Evolutionary conservation across 164 flowering plant species (phyloP), one percentile per base, ranked within the genome.

Genomic region (Vitis labrusca): DNA sequence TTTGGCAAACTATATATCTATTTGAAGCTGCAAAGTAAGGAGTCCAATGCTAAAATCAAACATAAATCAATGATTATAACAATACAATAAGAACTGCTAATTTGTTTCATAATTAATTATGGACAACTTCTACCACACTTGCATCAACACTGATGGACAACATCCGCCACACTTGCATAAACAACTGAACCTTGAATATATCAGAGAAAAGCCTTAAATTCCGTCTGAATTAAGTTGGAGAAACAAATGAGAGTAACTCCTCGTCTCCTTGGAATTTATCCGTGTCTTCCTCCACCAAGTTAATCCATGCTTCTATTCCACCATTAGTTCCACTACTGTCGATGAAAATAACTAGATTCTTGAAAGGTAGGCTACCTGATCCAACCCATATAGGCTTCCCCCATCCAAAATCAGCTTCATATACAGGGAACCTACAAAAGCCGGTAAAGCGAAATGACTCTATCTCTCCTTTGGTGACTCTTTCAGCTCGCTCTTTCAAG

Each of bases 341-440:
- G 1, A 66, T 2, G 19, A 66, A 66, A 7, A 30, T 1, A 19
- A 65, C 48, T 59, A 65, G 49, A 8, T 54, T 54, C 59, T 30
- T 29, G 50, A 65, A 52, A 8, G 59, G 27, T 13, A 50, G 15
- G 8, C 11, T 27, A 0, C 32, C 63, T 29, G 58, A 11, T 9
- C 50, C 52, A 0, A 70, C 74, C 76, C 75, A 72, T 2, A 29
- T 17, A 13, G 79, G 77, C 59, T 69, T 69, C 12, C 82, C 88
- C 84, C 80, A 85, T 7, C 85, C 86, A 27, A 83, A 85, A 68
- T 81, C 85, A 10, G 61, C 72, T 49, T 85, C 77, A 59, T 81
- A 81, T 0, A 83, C 13, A 1, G 69, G 79, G 54, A 82, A 76
- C 70, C 78, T 73, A 48, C 82, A 68, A 64, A 66, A 61, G 23